Evolutionary conservation across 257 asterid species (phyloP).

Genomic region (Solanum lycopersicoides): DNA sequence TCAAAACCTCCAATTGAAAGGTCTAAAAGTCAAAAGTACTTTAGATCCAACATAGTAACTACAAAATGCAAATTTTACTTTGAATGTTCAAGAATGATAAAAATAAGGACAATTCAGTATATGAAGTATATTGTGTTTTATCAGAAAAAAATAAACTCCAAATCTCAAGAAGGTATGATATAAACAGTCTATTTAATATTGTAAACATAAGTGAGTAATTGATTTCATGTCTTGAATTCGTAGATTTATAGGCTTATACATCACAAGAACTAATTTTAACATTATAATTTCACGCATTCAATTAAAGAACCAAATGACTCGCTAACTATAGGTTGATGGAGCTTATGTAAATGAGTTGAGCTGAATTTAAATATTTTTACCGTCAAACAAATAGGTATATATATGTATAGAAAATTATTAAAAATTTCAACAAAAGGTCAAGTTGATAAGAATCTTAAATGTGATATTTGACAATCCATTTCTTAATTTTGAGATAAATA

Average conservation of each 20-base stretch:
- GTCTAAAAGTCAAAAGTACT: background rate
- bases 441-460: background rate
- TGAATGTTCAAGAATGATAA: background rate
- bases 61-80: background rate
- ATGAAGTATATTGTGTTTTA: background rate
- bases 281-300: background rate
- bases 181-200: background rate
- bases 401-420: background rate
- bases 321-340: background rate
- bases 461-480: background rate
- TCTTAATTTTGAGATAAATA: background rate
- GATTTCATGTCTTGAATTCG: rapidly evolving
- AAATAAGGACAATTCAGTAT: background rate
- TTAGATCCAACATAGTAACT: background rate
- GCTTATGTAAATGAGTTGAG: no score
- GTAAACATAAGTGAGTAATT: background rate
- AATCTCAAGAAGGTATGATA: background rate
- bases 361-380: background rate
- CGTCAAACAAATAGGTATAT: rapidly evolving
- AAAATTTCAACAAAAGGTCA: background rate
- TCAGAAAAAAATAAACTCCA: no score
- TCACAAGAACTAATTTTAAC: background rate
- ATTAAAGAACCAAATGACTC: background rate
- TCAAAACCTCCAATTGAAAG: background rate
- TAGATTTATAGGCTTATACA: background rate